A percentile compares a stretch with the other conserved stretches of the same genome.
Conservation (phyloP, 83 land plant genomes). For the Isoetes engelmannii region DNA sequence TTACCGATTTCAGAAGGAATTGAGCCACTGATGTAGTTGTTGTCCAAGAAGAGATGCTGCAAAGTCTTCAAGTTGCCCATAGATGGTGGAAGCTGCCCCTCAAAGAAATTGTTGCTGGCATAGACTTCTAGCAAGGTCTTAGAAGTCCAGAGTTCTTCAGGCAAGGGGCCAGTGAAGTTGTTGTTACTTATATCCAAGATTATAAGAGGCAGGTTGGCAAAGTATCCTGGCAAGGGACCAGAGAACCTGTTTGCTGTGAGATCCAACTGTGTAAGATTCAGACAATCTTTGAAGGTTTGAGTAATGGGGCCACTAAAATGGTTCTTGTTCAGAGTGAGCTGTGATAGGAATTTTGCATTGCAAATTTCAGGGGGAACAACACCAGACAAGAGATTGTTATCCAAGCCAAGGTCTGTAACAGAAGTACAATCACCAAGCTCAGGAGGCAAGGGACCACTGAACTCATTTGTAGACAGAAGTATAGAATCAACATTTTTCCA, state of each 20-base stretch:
- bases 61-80: conserved; percentile 27
- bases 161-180: conserved; percentile 47
- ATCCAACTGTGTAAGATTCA: conserved; percentile 16
- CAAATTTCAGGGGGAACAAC: conserved; percentile 26
- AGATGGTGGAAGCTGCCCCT: conserved; percentile 35
- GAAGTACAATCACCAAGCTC: conserved; percentile 37
- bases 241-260: conserved; percentile 19
- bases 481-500: conserved; percentile 37
- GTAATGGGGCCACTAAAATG: conserved; percentile 5
- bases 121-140: conserved; percentile 44
- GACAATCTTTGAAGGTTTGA: conserved; percentile 5
- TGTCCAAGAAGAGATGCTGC: conserved; percentile 46
- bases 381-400: conserved; percentile 41
- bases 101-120: conserved; percentile 39
- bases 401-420: conserved; percentile 40
- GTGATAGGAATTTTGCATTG: conserved; percentile 13
- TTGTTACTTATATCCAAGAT: conserved; percentile 47
- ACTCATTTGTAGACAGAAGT: conserved; percentile 30
- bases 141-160: conserved; percentile 46
- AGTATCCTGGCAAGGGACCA: conserved; percentile 17
- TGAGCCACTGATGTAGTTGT: conserved; percentile 47
- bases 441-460: conserved; percentile 47
- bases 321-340: conserved; percentile 17
- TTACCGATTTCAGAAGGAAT: conserved; percentile 53
- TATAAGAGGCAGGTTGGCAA: conserved; percentile 30